Base-by-base conservation (phyloP, 495 filamentous ascomycete species). In the Trichoderma reesei region DNA sequence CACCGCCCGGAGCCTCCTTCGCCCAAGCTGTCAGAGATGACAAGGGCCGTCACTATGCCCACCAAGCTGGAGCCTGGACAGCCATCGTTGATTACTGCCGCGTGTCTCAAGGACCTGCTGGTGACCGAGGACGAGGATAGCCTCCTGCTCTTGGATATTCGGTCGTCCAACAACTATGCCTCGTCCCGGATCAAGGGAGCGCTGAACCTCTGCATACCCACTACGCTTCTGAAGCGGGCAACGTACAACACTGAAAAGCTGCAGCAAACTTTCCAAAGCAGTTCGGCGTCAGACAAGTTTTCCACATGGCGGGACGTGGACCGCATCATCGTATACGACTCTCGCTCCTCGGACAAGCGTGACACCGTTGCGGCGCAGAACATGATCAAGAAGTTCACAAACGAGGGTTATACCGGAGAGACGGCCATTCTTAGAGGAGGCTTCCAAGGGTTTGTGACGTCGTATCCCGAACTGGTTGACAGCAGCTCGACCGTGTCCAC, bases 151-250 rank as follows among this genome's bases (percentile, higher is more conserved):
- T 73, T 98, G n/a, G 94, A 98, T 74, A 82, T 98, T 38, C 86
- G 94, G 20, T 90, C 94, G 7, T 91, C 87, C 65, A 88, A 90
- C 10, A 90, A 92, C 68, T 97, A 86, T 71, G 80, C 86, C 11
- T 80, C 85, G 46, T 87, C 88, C 59, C 84, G 88, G 34, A 89
- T 98, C 26, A 71, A 77, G 48, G 87, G 86, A 6, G 91, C 94
- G 0, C 73, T 98, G 56, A 98, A 96, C 74, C 80, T 98, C 13
- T 98, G 95, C 66, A 95, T 98, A 63, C 94, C 94, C 0, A 98
- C 94, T 9, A 98, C 93, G 0, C 75, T 98, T 42, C 76, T 98
- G 48, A 98, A 97, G 74, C 82, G 94, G 62, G 86, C 89, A 10
- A 93, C 94, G 0, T 98, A 93, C 74, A 91, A 93, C 67, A 82